Evolutionary conservation across 2,329 filamentous ascomycete species (phyloP).

Genomic region (Endothia cerciana): DNA sequence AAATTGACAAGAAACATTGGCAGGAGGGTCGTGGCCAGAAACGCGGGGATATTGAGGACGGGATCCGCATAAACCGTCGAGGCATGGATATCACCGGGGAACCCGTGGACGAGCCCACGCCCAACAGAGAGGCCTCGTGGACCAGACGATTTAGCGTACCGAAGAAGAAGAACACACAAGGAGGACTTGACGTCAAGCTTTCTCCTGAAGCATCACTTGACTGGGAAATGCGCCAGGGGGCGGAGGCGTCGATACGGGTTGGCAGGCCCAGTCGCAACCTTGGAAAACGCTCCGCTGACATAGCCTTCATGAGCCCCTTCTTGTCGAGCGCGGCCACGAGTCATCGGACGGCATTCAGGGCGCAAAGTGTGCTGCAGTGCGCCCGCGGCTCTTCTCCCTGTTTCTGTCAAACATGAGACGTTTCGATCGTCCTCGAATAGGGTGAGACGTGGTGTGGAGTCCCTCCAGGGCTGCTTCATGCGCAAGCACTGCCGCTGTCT

Average conservation of each 20-base stretch:
- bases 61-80: constrained; percentile 1
- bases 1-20: not conserved
- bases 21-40: not conserved
- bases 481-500: constrained; percentile 10
- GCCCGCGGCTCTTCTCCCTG: not conserved
- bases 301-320: constrained; percentile 14
- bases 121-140: not conserved
- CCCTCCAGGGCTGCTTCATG: constrained; percentile 7
- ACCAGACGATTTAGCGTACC: not conserved
- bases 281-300: no score
- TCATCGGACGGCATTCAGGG: constrained; percentile 7
- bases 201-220: not conserved
- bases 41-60: constrained; percentile 8
- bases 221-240: constrained; percentile 8
- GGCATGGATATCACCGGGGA: not conserved
- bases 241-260: constrained; percentile 7
- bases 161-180: constrained; percentile 7
- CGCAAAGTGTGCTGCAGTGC: not conserved
- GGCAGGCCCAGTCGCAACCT: constrained; percentile 2
- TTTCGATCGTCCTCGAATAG: not conserved
- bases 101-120: not conserved
- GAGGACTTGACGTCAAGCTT: constrained; percentile 18
- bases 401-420: constrained; percentile 1
- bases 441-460: constrained; percentile 2
- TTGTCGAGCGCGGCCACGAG: constrained; percentile 19